Evolutionary conservation across 768 basidiomycete species (phyloP).

Genomic region (Cubamyces lactineus): DNA sequence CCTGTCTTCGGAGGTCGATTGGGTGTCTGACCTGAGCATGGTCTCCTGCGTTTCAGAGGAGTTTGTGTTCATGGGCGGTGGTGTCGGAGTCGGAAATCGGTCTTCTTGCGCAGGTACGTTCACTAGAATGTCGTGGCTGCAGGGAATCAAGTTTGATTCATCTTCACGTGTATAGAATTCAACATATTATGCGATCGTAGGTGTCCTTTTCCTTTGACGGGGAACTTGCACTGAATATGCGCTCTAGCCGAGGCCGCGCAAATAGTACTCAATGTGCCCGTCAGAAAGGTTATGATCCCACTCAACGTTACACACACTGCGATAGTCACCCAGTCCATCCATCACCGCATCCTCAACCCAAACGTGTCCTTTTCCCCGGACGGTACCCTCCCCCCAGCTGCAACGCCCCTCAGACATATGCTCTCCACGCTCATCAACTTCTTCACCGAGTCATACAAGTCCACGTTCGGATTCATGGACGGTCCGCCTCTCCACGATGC

Average conservation of each 20-base stretch:
- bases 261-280: conserved; percentile 73
- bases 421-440: conserved; percentile 74
- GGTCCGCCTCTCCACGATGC: conserved; percentile 91
- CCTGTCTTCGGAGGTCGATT: background rate
- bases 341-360: conserved; percentile 51
- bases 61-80: conserved; percentile 92
- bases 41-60: conserved; percentile 44
- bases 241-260: conserved; percentile 75
- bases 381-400: conserved; percentile 29
- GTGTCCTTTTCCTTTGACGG: conserved; percentile 30
- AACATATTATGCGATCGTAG: conserved; percentile 83
- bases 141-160: background rate
- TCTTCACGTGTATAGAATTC: conserved; percentile 52
- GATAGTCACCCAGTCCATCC: conserved; percentile 64
- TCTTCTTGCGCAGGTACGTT: conserved; percentile 67
- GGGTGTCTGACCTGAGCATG: no score
- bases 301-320: conserved; percentile 89
- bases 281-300: conserved; percentile 77
- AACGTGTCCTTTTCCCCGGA: background rate
- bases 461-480: conserved; percentile 78
- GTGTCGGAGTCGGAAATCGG: conserved; percentile 80
- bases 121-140: background rate
- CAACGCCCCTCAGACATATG: conserved; percentile 63
- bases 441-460: conserved; percentile 73
- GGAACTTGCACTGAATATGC: background rate